These are phyloP conservation scores for Yamadazyma sp. DNA, from an alignment of 805 yeast species.

Conservation along the genomic window DNA sequence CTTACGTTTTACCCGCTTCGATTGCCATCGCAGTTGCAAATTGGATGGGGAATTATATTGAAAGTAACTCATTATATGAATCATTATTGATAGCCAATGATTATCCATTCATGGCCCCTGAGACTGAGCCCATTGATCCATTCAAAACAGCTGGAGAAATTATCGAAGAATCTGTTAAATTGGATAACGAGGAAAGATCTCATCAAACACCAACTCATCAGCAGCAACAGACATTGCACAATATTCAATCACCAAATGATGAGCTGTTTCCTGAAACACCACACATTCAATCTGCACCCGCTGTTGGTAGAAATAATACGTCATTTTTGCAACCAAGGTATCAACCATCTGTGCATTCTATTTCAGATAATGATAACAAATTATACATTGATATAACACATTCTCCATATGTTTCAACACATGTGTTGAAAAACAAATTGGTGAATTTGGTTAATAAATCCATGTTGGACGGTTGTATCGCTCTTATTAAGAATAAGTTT, in stretches of 20 bases:
- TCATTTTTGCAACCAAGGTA: constrained; percentile 2
- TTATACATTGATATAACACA: constrained; percentile 35
- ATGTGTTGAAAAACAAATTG: constrained; percentile 32
- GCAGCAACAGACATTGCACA: neutral
- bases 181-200: neutral
- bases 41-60: constrained; percentile 53
- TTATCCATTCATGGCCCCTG: constrained; percentile 52
- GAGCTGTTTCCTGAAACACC: neutral
- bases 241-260: neutral
- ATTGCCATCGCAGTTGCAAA: constrained; percentile 55
- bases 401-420: constrained; percentile 30
- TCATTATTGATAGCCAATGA: constrained; percentile 44
- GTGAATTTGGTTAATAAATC: constrained; percentile 36
- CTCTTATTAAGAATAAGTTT: constrained; percentile 35
- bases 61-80: constrained; percentile 51
- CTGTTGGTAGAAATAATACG: neutral
- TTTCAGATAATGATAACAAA: neutral
- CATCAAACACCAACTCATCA: neutral
- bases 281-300: neutral
- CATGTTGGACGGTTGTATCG: constrained; percentile 51
- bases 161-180: constrained; percentile 20
- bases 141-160: constrained; percentile 31
- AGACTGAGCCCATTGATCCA: constrained; percentile 33
- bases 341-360: neutral
- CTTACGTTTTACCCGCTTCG: constrained; percentile 55